Percentiles rank a stretch among this genome's conserved stretches.
Evolutionary conservation across 2,329 filamentous ascomycete species (phyloP).

Genomic region (Nothophaeocryptopus gaeumannii): DNA sequence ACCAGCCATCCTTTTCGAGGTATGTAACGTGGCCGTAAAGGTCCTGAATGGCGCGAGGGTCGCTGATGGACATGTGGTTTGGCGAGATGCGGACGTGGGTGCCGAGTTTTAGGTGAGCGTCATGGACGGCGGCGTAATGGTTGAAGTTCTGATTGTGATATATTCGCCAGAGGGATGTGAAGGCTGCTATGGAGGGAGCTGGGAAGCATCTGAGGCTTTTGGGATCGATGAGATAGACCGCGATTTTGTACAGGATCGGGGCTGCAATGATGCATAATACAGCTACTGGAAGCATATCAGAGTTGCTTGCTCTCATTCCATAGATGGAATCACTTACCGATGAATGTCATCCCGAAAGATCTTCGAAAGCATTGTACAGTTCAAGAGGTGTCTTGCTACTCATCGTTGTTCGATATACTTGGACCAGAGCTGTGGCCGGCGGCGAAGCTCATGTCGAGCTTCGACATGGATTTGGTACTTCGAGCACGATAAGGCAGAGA

Average conservation of each 20-base stretch:
- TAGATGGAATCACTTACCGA: no score
- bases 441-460: no score
- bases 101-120: not conserved
- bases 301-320: no score
- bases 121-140: not conserved
- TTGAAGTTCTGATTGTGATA: constrained; percentile 3
- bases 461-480: no score
- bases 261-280: not conserved
- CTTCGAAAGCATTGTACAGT: no score
- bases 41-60: constrained; percentile 1
- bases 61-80: constrained; percentile 5
- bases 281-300: not conserved
- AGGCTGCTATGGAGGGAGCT: not conserved
- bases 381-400: no score
- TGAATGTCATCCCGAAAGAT: no score
- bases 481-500: no score
- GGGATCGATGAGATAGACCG: not conserved
- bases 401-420: no score
- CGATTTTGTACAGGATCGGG: not conserved
- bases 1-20: constrained; percentile 2
- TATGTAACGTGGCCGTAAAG: constrained; percentile 1
- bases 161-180: constrained; percentile 1
- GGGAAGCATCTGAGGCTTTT: constrained; percentile 1
- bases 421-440: no score
- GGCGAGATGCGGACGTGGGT: constrained; percentile 2